Conservation (phyloP, 352 stramenopile species). For the Globisporangium nunn region DNA sequence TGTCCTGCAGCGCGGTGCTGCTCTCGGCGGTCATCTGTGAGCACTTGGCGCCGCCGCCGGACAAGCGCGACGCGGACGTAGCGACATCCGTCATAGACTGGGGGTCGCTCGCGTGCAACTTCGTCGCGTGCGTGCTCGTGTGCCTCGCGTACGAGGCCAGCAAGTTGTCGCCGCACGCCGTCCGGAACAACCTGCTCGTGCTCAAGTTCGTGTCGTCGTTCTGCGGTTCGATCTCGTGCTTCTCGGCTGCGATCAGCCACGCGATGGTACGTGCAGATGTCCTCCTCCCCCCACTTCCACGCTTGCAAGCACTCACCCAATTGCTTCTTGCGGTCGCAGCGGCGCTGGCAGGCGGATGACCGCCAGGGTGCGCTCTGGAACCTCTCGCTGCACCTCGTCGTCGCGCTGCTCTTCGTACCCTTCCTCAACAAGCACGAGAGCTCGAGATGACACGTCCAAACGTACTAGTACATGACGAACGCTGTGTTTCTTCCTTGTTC, state of each 20-base stretch:
- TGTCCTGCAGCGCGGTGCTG: constrained; percentile 58
- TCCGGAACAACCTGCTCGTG: constrained; percentile 51
- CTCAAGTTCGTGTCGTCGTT: constrained; percentile 79
- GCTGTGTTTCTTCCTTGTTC: not conserved
- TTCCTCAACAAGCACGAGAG: constrained; percentile 55
- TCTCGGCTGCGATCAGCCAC: constrained; percentile 47
- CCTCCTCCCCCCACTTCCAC: no score
- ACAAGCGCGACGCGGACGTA: not conserved
- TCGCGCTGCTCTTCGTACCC: constrained; percentile 48
- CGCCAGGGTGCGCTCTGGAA: constrained; percentile 44
- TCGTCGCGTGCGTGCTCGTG: constrained; percentile 34
- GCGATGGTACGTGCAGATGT: constrained; percentile 22
- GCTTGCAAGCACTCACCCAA: not conserved
- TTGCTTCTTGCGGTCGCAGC: constrained; percentile 16
- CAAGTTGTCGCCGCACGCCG: constrained; percentile 24
- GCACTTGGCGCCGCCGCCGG: constrained; percentile 9
- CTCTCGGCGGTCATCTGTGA: constrained; percentile 44
- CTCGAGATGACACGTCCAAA: not conserved
- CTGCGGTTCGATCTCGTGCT: constrained; percentile 61
- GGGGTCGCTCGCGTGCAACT: constrained; percentile 55
- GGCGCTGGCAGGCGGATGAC: constrained; percentile 39
- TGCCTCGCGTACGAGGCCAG: constrained; percentile 46
- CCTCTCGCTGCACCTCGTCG: constrained; percentile 32
- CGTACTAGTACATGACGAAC: not conserved
- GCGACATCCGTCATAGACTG: constrained; percentile 31